Evolutionary conservation across 352 stramenopile genomes (phyloP).

Genomic region (Phytopythium litorale): DNA sequence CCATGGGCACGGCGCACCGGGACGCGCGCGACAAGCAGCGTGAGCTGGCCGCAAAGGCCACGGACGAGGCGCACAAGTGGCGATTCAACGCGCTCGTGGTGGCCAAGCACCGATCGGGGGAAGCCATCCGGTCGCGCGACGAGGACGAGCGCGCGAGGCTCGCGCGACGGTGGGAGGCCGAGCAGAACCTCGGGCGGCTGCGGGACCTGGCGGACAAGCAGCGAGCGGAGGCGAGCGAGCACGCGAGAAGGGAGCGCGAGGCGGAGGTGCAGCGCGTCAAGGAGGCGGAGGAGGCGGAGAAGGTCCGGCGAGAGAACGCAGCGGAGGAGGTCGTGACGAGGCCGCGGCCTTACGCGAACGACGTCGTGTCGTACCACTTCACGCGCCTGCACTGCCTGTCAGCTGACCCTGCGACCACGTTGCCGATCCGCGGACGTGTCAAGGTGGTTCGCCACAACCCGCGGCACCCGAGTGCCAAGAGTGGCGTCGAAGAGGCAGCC

Average conservation of each 20-base stretch:
- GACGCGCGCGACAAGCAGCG: conserved; percentile 51
- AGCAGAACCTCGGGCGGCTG: conserved; percentile 43
- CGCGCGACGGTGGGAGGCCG: conserved; percentile 27
- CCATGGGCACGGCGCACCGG: conserved; percentile 56
- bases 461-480: conserved; percentile 23
- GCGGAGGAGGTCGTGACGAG: conserved; percentile 43
- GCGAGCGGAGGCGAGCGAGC: conserved; percentile 31
- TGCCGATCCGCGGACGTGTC: conserved; percentile 13
- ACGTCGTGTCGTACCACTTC: conserved; percentile 50
- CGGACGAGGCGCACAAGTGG: conserved; percentile 58
- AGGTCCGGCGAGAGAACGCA: conserved; percentile 16
- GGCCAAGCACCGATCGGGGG: conserved; percentile 24
- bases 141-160: conserved; percentile 21
- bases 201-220: conserved; percentile 39
- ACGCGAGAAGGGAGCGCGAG: conserved; percentile 34
- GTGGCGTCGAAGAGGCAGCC: conserved; percentile 35
- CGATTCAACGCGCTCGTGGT: conserved; percentile 27
- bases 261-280: conserved; percentile 17
- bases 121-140: conserved; percentile 26
- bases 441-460: conserved; percentile 59
- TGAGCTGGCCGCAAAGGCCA: conserved; percentile 46
- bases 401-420: not conserved
- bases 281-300: conserved; percentile 24
- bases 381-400: conserved; percentile 44
- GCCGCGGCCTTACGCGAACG: conserved; percentile 26